phyloP scores from a whole-genome alignment of 2,329 filamentous ascomycete species.

The Massarina eburnea region DNA sequence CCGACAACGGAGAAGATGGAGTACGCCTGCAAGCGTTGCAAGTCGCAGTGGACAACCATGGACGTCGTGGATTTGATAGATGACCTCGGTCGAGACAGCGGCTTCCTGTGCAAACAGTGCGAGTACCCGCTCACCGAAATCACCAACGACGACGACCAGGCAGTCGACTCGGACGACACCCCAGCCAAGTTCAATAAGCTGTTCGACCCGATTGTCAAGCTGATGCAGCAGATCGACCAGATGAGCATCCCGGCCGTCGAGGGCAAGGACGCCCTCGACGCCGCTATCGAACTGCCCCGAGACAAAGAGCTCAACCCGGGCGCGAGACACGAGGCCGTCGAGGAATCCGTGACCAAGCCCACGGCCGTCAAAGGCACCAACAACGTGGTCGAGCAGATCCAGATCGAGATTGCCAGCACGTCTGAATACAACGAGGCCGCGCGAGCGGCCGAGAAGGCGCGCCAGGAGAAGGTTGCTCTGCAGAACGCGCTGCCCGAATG shows the following conservation, averaged over 20 bases:
- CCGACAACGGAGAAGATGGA: slow-evolving; percentile 85
- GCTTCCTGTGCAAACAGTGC: slow-evolving; percentile 86
- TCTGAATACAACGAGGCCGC: slow-evolving; percentile 69
- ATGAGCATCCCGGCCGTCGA: slow-evolving; percentile 71
- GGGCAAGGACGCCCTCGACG: slow-evolving; percentile 68
- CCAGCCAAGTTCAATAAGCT: slow-evolving; percentile 67
- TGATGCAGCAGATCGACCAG: slow-evolving; percentile 76
- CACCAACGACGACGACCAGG: slow-evolving; percentile 26
- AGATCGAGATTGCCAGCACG: slow-evolving; percentile 67
- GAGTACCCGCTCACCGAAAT: slow-evolving; percentile 55
- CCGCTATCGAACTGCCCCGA: slow-evolving; percentile 65
- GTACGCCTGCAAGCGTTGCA: slow-evolving; percentile 80
- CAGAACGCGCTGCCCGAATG: slow-evolving; percentile 72
- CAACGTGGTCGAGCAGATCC: slow-evolving; percentile 68
- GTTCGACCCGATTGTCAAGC: slow-evolving; percentile 74
- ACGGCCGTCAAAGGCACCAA: slow-evolving; percentile 70
- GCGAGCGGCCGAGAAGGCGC: slow-evolving; percentile 64
- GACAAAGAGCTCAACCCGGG: slow-evolving; percentile 67
- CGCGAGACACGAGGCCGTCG: slow-evolving; percentile 60
- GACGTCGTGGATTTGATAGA: slow-evolving; percentile 81
- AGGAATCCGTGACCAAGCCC: slow-evolving; percentile 57
- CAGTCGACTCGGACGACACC: slow-evolving; percentile 42
- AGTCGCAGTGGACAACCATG: slow-evolving; percentile 83
- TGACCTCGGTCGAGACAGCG: slow-evolving; percentile 51
- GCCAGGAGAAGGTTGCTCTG: slow-evolving; percentile 65